phyloP scores from a whole-genome alignment of 305 asterid species.

The Lippia alba region DNA sequence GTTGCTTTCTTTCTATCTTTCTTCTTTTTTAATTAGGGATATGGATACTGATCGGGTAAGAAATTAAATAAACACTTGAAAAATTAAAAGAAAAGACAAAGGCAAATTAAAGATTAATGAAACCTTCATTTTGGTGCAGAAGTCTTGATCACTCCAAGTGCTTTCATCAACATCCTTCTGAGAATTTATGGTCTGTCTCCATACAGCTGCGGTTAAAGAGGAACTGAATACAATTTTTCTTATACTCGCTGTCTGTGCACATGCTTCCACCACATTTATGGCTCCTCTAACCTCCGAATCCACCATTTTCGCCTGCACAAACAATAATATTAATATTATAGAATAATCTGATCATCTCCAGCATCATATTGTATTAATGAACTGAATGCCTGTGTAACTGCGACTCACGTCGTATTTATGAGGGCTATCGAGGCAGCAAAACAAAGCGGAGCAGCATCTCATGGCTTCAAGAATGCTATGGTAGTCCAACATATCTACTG shows the following conservation, averaged over 20 bases:
- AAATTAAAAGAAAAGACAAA: no score
- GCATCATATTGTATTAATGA: not conserved
- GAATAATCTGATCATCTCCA: no score
- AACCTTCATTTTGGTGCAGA: conserved; percentile 48
- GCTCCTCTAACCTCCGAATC: conserved; percentile 52
- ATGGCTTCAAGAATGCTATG: conserved; percentile 50
- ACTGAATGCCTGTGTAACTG: not conserved
- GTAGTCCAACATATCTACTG: conserved; percentile 47
- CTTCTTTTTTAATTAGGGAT: no score
- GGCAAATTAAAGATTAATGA: no score
- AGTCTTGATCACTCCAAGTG: conserved; percentile 52
- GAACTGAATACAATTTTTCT: conserved; percentile 51
- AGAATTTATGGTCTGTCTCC: conserved; percentile 45
- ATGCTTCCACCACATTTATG: conserved; percentile 54
- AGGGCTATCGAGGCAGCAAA: conserved; percentile 48
- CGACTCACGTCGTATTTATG: conserved; percentile 46
- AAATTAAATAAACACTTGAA: no score
- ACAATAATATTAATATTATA: not conserved
- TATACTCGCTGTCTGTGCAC: conserved; percentile 47
- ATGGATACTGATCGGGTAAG: no score
- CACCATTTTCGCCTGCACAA: conserved; percentile 41
- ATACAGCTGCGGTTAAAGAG: conserved; percentile 52
- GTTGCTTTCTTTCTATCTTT: no score
- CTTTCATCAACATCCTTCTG: conserved; percentile 52
- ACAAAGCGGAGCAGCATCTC: conserved; percentile 43